Evolutionary conservation across 2,329 filamentous ascomycete species (phyloP).

Genomic region (Xenoacremonium recifei): DNA sequence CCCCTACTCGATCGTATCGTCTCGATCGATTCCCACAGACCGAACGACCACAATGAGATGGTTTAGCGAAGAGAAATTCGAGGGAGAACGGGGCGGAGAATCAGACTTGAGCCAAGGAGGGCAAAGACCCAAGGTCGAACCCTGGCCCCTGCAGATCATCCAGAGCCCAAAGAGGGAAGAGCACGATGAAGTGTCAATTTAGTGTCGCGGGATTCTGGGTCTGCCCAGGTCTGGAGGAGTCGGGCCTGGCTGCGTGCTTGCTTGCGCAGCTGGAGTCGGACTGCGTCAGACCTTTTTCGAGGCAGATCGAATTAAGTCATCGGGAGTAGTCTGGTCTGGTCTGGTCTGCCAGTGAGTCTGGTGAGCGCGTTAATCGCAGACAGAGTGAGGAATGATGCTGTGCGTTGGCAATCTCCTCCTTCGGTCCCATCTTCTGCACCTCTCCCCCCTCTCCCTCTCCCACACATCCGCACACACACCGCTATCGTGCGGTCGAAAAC

Average conservation of each 20-base stretch:
- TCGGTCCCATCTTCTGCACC: not conserved
- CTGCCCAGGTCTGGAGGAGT: not conserved
- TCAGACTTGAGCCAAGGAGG: not conserved
- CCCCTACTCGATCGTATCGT: not conserved
- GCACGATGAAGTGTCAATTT: too few species aligned
- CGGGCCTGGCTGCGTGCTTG: not conserved
- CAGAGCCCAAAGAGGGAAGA: not conserved
- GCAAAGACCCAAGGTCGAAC: too few species aligned
- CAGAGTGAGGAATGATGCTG: not conserved
- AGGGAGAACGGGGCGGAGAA: too few species aligned
- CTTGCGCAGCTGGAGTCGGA: too few species aligned
- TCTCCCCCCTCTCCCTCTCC: constrained; percentile 4
- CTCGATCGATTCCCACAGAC: too few species aligned
- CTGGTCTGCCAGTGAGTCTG: not conserved
- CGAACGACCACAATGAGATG: too few species aligned
- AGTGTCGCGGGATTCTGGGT: too few species aligned
- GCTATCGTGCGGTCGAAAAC: constrained; percentile 6
- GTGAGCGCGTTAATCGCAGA: not conserved
- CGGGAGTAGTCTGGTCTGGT: not conserved
- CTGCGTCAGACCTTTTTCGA: not conserved
- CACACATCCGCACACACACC: constrained; percentile 1
- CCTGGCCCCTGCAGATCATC: not conserved
- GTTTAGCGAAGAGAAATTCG: too few species aligned
- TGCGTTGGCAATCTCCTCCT: not conserved
- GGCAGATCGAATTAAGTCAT: not conserved